Conservation (phyloP, 2,329 filamentous ascomycete species). For the Xylaria hypoxylon region DNA sequence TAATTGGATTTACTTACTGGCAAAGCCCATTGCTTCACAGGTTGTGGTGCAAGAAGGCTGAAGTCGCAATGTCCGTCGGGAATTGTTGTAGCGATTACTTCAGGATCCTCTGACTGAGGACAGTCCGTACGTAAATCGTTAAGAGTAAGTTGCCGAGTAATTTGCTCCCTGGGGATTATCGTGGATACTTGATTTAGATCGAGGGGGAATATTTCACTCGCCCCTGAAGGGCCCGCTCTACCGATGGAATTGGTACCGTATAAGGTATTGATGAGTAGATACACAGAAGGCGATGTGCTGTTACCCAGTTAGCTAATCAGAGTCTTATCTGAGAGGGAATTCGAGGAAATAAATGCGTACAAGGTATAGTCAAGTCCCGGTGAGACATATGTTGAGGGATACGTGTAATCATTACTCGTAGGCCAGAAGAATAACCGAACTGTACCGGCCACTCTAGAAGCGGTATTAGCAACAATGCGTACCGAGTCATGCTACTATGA, state of each 20-base stretch:
- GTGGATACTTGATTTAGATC: conserved; percentile 53
- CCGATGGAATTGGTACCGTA: conserved; percentile 51
- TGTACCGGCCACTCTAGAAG: conserved; percentile 47
- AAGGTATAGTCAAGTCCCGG: conserved; percentile 50
- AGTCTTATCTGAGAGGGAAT: background rate
- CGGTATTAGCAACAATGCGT: conserved; percentile 29
- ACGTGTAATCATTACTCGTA: conserved; percentile 49
- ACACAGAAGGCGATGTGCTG: conserved; percentile 56
- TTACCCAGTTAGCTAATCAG: conserved; percentile 18
- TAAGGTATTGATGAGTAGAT: conserved; percentile 54
- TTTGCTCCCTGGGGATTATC: conserved; percentile 41
- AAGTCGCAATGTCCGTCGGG: conserved; percentile 51
- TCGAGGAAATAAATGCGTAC: conserved; percentile 41
- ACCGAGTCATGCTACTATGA: background rate
- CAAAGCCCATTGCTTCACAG: conserved; percentile 51
- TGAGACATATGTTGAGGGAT: conserved; percentile 52
- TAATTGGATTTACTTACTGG: conserved; percentile 39
- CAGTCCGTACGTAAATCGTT: conserved; percentile 53
- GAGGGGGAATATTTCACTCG: conserved; percentile 49
- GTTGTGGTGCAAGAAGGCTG: conserved; percentile 49
- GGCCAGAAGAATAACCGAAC: conserved; percentile 54
- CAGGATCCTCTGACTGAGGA: conserved; percentile 46
- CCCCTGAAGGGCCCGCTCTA: conserved; percentile 49
- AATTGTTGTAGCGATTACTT: conserved; percentile 48
- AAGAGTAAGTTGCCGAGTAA: conserved; percentile 51